These are phyloP conservation scores for Striga asiatica DNA, from an alignment of 257 asterid species.

Conservation along the genomic window DNA sequence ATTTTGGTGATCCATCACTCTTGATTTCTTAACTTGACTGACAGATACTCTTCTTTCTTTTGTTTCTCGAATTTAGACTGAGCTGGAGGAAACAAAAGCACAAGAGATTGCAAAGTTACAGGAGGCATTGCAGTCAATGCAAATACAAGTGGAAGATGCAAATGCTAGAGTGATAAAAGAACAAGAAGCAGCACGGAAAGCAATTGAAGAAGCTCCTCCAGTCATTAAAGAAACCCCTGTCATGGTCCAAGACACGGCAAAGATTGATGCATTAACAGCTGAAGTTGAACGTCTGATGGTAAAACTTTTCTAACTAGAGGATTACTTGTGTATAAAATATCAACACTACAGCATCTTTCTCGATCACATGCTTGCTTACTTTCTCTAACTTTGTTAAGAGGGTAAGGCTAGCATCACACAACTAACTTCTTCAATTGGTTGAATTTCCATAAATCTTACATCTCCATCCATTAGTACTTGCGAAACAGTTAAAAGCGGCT, in stretches of 20 bases:
- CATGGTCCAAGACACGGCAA: conserved; percentile 78
- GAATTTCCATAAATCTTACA: conserved; percentile 2
- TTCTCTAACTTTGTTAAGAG: conserved; percentile 7
- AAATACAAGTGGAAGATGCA: conserved; percentile 82
- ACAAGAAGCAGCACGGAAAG: conserved; percentile 82
- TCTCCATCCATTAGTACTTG: not conserved
- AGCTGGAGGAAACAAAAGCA: conserved; percentile 88
- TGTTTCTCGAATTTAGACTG: conserved; percentile 52
- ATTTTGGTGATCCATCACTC: conserved; percentile 4
- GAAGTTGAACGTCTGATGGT: conserved; percentile 82
- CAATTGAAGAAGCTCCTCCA: conserved; percentile 97
- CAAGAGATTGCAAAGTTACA: conserved; percentile 79
- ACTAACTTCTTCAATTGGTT: not conserved
- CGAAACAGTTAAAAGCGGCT: not conserved
- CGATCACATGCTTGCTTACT: not conserved
- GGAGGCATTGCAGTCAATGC: conserved; percentile 72
- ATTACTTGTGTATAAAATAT: conserved; percentile 10
- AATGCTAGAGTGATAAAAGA: conserved; percentile 71
- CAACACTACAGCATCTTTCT: conserved; percentile 2
- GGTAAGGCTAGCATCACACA: conserved; percentile 3
- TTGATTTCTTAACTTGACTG: conserved; percentile 13
- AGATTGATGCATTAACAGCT: conserved; percentile 68
- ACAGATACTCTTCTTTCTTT: conserved; percentile 17
- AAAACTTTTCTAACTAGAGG: conserved; percentile 9
- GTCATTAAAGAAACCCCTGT: conserved; percentile 96